These are phyloP conservation scores for Allium sativum DNA, from an alignment of 106 monocot genomes.

Conservation along the genomic window DNA sequence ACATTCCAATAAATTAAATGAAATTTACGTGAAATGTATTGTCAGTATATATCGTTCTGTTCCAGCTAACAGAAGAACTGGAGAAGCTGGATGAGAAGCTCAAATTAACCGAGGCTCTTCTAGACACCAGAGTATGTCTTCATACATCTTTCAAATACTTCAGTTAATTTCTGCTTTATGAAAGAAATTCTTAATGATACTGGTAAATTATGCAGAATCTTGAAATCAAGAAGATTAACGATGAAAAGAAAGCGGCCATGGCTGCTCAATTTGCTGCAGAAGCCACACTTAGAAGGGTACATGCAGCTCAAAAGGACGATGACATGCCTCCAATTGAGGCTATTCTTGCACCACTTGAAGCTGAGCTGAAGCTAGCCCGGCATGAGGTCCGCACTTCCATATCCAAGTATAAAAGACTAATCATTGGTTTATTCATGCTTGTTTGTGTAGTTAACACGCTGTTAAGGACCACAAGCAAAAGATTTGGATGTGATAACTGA, in stretches of 20 bases:
- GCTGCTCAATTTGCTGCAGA: constrained; percentile 98
- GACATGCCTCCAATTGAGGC: constrained; percentile 99
- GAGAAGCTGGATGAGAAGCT: constrained; percentile 71
- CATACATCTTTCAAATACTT: no score
- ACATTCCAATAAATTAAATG: no score
- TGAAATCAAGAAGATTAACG: constrained; percentile 91
- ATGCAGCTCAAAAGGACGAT: constrained; percentile 98
- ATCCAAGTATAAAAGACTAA: no score
- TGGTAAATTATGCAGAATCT: constrained; percentile 55
- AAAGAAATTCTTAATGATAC: not conserved
- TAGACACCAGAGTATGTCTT: constrained; percentile 63
- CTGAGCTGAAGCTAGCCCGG: constrained; percentile 79
- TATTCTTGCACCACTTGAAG: constrained; percentile 95
- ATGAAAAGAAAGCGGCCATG: constrained; percentile 95
- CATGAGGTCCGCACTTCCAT: constrained; percentile 50
- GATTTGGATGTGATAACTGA: no score
- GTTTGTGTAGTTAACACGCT: no score
- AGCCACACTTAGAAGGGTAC: constrained; percentile 95
- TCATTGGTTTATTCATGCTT: no score
- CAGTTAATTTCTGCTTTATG: no score
- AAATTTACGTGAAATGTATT: not conserved
- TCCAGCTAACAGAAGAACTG: constrained; percentile 78
- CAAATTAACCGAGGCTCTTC: constrained; percentile 73
- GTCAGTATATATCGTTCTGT: constrained; percentile 13
- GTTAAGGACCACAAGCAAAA: no score